Conservation (phyloP, 192 early-diverging fungal species). For the Coemansia sp. region DNA sequence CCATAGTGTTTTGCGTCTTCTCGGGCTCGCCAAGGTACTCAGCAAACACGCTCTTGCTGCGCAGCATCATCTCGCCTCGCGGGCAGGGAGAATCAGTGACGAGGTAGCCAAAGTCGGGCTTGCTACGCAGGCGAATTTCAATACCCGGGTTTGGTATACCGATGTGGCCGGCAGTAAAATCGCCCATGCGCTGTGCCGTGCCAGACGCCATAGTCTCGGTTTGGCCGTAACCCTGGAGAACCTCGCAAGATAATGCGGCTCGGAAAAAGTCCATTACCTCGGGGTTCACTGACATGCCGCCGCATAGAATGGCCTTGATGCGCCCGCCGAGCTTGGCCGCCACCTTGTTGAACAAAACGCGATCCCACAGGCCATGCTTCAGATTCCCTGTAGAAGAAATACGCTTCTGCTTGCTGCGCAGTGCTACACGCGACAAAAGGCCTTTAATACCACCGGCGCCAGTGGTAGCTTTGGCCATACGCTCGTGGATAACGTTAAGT, state of each 20-base stretch:
- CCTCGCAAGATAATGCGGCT: constrained; percentile 57
- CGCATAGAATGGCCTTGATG: constrained; percentile 69
- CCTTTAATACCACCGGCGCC: constrained; percentile 49
- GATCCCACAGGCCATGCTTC: constrained; percentile 79
- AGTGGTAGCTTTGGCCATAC: constrained; percentile 54
- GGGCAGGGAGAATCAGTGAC: constrained; percentile 71
- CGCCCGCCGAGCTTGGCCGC: constrained; percentile 69
- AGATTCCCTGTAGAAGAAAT: constrained; percentile 53
- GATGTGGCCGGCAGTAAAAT: constrained; percentile 62
- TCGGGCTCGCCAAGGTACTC: constrained; percentile 77
- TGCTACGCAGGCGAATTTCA: constrained; percentile 80
- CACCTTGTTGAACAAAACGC: constrained; percentile 79
- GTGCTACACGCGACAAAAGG: constrained; percentile 48
- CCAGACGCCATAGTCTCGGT: constrained; percentile 64
- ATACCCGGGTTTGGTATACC: constrained; percentile 61
- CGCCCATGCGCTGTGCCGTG: constrained; percentile 46
- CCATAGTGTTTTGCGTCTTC: constrained; percentile 66
- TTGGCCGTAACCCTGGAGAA: constrained; percentile 83
- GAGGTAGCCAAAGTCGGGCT: constrained; percentile 77
- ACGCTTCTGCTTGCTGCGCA: constrained; percentile 58
- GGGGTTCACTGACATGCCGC: constrained; percentile 62
- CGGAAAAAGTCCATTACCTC: constrained; percentile 80
- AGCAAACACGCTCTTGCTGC: constrained; percentile 65
- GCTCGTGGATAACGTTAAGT: constrained; percentile 77
- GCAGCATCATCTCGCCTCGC: constrained; percentile 81